A percentile compares a stretch with the other conserved stretches of the same genome.
Conservation (phyloP, 495 filamentous ascomycete species). For the Daldinia caldariorum region DNA sequence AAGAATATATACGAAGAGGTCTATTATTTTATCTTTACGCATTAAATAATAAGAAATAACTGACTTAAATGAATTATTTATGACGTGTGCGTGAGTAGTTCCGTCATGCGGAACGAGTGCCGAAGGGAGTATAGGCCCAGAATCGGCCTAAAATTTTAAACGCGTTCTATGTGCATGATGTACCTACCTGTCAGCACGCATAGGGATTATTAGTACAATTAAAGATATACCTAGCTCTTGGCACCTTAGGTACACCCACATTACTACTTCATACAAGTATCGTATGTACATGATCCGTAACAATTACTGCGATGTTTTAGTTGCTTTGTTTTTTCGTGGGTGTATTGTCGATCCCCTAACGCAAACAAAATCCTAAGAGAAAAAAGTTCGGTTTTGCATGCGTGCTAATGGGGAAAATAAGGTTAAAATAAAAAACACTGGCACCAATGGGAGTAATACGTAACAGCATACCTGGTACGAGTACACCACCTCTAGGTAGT, state of each 20-base stretch:
- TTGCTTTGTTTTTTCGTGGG: conserved; percentile 2
- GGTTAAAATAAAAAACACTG: background rate
- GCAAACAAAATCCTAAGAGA: conserved; percentile 5
- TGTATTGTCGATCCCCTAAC: background rate
- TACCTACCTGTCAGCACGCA: background rate
- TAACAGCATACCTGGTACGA: too few relatives aligned
- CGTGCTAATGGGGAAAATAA: background rate
- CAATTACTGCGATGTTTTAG: background rate
- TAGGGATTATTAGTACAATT: background rate
- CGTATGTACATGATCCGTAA: conserved; percentile 4
- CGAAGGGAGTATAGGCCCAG: background rate
- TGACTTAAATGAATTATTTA: background rate
- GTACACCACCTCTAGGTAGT: too few relatives aligned
- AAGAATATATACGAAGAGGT: background rate
- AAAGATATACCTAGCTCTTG: background rate
- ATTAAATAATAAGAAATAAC: background rate
- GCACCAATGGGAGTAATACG: background rate
- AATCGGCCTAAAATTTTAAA: background rate
- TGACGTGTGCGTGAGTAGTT: conserved; percentile 5
- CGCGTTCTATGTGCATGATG: background rate
- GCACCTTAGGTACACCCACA: background rate
- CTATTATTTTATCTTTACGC: background rate
- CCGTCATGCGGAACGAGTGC: background rate
- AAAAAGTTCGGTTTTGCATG: conserved; percentile 1
- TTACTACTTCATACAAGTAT: background rate